Evolutionary conservation across 1,139 yeast species (phyloP).

Genomic region (Debaryomycetaceae sp.): DNA sequence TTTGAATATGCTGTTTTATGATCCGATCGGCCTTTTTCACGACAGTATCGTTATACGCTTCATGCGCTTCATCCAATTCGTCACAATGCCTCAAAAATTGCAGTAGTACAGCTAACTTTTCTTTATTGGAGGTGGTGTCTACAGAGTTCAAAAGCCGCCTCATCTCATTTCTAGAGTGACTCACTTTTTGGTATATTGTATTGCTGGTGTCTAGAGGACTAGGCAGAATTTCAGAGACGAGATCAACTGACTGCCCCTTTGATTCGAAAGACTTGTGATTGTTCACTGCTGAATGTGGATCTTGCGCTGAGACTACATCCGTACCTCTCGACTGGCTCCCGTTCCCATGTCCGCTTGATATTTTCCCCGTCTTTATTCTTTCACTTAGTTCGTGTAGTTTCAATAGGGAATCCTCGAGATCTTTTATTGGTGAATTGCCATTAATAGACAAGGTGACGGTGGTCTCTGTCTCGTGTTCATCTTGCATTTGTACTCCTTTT

Average conservation of each 20-base stretch:
- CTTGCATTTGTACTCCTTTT: slow-evolving; percentile 5
- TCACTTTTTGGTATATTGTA: background rate
- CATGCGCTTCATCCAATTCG: background rate
- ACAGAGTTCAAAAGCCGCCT: background rate
- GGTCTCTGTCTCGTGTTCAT: background rate
- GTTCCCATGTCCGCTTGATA: too few species aligned
- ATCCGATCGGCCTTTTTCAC: slow-evolving; percentile 12
- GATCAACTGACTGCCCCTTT: too few species aligned
- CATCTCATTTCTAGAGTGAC: background rate
- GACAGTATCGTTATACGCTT: slow-evolving; percentile 8
- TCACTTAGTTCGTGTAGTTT: slow-evolving; percentile 33
- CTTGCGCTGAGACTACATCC: too few species aligned
- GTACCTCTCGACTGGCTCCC: too few species aligned
- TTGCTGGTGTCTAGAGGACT: too few species aligned
- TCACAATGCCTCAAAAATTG: background rate
- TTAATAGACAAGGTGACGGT: slow-evolving; percentile 11
- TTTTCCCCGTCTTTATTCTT: slow-evolving; percentile 25
- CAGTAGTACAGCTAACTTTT: background rate
- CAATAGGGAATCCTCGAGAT: slow-evolving; percentile 27
- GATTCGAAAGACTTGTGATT: too few species aligned
- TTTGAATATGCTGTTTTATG: slow-evolving; percentile 8
- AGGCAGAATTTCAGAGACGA: too few species aligned
- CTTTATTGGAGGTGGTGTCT: background rate
- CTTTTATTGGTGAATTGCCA: slow-evolving; percentile 18
- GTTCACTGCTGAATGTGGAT: too few species aligned